Evolutionary conservation across 202 grass and related monocot genomes (phyloP), one percentile per base, ranked within the genome.

Genomic region (Bolboschoenoplectus hybrid): DNA sequence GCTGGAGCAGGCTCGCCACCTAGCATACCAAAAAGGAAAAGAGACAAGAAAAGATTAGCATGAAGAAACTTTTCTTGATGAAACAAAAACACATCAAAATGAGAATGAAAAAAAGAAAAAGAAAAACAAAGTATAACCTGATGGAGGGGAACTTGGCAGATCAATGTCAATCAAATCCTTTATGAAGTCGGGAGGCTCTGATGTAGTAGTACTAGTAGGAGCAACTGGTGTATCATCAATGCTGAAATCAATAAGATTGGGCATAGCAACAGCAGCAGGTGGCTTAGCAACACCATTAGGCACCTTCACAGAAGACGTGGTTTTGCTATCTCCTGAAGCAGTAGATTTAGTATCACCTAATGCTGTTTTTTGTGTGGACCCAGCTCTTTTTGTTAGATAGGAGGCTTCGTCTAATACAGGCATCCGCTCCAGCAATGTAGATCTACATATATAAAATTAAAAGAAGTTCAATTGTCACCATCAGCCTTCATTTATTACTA

Each of bases 391-490:
- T 84, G 77, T 7, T 70, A 99, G 82, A 87, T 94, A 99, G 84
- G 80, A 88, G 60, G 94, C 60, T 88, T 94, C 93, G 82, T 99
- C 97, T 82, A 99, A 87, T 85, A 99, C 92, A 80, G 97, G 97
- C 97, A 99, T 99, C 81, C 92, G 82, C 85, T 99, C 97, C 84
- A 99, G 90, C 65, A 99, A 92, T 87, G 94, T 94, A 72, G 97
- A 93, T 93, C 97, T 99, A 85, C 86, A 85, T n/a, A 32, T 41
- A 79, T n/a, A 80, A 80, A 80, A 61, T 83, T 70, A 41, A 34
- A 75, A 39, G 7, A 75, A 75, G 12, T 75, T 35, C 26, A 52
- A 51, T 75, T 34, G 72, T 52, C 2, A 2, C 49, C 73, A 53
- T 76, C 9, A 80, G 55, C 35, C 7, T 43, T 61, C 53, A 60